Percentiles rank a stretch among this genome's conserved stretches.
These are phyloP conservation scores for Volvox carteri DNA, from an alignment of 163 green algal genomes.

Conservation along the genomic window DNA sequence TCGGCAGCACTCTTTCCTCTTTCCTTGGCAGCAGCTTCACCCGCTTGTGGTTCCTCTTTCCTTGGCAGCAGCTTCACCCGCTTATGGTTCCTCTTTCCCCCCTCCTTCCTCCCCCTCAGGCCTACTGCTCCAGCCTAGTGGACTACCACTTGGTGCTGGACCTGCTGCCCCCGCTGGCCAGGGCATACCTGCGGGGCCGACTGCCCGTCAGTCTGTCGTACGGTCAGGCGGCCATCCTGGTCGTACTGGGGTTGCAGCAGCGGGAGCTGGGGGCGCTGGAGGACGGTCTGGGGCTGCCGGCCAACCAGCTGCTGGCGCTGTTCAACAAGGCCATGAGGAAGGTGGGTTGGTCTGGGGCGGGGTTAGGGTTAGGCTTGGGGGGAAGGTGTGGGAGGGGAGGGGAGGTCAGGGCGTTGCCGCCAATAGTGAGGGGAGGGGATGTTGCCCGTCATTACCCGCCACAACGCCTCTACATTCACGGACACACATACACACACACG, in stretches of 20 bases:
- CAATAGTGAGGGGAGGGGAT: neutral
- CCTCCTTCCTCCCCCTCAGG: slow-evolving; percentile 70
- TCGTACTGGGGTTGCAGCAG: slow-evolving; percentile 86
- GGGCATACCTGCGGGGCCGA: slow-evolving; percentile 85
- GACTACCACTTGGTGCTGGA: slow-evolving; percentile 98
- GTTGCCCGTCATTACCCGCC: neutral
- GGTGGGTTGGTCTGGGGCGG: slow-evolving; percentile 2
- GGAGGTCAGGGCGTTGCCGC: neutral
- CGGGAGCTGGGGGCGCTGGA: slow-evolving; percentile 74
- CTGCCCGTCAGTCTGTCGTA: slow-evolving; percentile 91
- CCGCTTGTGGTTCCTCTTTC: too few relatives aligned
- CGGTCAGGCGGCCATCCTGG: slow-evolving; percentile 89
- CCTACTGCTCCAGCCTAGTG: slow-evolving; percentile 94
- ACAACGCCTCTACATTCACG: neutral
- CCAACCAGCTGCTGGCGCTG: slow-evolving; percentile 91
- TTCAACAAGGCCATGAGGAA: slow-evolving; percentile 94
- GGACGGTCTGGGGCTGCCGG: slow-evolving; percentile 83
- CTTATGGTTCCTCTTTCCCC: neutral
- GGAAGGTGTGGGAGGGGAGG: neutral
- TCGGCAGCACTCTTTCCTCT: too few relatives aligned
- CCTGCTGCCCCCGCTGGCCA: slow-evolving; percentile 89
- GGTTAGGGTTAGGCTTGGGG: neutral
- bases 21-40: too few relatives aligned
- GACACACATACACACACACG: neutral
- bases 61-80: too few relatives aligned